phyloP scores from a whole-genome alignment of 768 basidiomycete species.

The Lactarius sp. region DNA sequence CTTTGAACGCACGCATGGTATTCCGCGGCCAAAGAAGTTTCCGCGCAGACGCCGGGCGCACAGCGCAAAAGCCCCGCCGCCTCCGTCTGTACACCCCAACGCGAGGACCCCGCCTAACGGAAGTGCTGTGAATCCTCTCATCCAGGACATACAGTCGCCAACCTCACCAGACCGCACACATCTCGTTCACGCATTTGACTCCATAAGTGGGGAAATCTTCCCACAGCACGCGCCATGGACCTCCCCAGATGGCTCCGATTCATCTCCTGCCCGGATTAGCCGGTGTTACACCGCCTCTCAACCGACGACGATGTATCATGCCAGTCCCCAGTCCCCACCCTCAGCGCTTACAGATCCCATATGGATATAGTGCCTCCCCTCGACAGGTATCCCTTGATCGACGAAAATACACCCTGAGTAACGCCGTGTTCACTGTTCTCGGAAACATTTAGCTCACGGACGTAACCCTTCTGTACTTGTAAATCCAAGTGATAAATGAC shows the following conservation, averaged over 20 bases:
- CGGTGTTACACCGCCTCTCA: background rate
- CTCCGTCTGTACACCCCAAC: background rate
- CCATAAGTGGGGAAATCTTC: constrained; percentile 6
- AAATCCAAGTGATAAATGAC: constrained; percentile 1
- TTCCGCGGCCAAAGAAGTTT: constrained; percentile 49
- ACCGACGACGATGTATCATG: background rate
- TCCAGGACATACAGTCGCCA: background rate
- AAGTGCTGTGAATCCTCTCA: background rate
- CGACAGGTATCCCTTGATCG: background rate
- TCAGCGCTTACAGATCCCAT: background rate
- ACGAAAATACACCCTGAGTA: background rate
- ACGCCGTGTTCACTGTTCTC: background rate
- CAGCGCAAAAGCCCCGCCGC: background rate
- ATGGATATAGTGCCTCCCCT: constrained; percentile 11
- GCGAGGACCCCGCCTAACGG: background rate
- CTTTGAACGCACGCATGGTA: constrained; percentile 74
- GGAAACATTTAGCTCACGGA: background rate
- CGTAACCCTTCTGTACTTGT: constrained; percentile 8
- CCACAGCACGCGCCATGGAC: constrained; percentile 10
- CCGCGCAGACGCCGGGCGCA: constrained; percentile 9
- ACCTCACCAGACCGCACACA: background rate
- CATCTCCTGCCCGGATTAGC: constrained; percentile 2
- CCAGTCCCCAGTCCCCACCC: constrained; percentile 7
- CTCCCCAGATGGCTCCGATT: background rate
- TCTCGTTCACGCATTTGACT: constrained; percentile 5